phyloP scores from a whole-genome alignment of 148 eudicot genomes.

The Gaultheria prostrata region DNA sequence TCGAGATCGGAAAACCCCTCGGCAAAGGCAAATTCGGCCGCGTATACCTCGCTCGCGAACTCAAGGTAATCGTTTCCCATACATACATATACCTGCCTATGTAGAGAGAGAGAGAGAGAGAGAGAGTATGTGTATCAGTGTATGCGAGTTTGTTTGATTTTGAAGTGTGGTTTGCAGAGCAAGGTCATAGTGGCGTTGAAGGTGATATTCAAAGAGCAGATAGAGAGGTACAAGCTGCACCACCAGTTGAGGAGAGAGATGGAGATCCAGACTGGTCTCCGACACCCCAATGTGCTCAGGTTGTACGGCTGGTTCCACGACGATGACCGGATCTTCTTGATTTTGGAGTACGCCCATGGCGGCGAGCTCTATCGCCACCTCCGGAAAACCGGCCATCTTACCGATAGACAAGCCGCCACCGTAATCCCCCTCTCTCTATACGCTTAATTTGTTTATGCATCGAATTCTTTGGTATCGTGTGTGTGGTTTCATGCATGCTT shows the following conservation, averaged over 20 bases:
- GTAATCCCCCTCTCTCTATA: conserved; percentile 29
- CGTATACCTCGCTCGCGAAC: conserved; percentile 86
- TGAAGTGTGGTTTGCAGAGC: conserved; percentile 38
- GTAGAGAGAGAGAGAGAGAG: neutral
- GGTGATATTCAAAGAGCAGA: conserved; percentile 88
- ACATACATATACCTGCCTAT: neutral
- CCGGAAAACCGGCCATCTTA: conserved; percentile 41
- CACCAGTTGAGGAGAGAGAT: conserved; percentile 86
- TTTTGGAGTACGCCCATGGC: conserved; percentile 74
- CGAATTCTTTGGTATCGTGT: neutral
- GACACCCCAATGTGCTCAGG: conserved; percentile 77
- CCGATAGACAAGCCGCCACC: conserved; percentile 77
- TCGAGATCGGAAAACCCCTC: conserved; percentile 88
- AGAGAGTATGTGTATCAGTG: no score
- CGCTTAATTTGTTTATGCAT: neutral
- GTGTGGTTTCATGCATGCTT: neutral
- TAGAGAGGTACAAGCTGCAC: conserved; percentile 64
- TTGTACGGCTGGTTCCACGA: conserved; percentile 91
- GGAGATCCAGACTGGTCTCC: conserved; percentile 75
- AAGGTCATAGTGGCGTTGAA: conserved; percentile 84
- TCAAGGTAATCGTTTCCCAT: conserved; percentile 33
- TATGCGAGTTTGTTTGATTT: neutral
- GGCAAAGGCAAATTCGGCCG: conserved; percentile 93
- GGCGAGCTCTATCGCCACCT: conserved; percentile 79
- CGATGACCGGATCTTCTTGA: conserved; percentile 56